These are phyloP conservation scores for Starmera stellimalicola DNA, from an alignment of 1,139 yeast species.

Conservation along the genomic window DNA sequence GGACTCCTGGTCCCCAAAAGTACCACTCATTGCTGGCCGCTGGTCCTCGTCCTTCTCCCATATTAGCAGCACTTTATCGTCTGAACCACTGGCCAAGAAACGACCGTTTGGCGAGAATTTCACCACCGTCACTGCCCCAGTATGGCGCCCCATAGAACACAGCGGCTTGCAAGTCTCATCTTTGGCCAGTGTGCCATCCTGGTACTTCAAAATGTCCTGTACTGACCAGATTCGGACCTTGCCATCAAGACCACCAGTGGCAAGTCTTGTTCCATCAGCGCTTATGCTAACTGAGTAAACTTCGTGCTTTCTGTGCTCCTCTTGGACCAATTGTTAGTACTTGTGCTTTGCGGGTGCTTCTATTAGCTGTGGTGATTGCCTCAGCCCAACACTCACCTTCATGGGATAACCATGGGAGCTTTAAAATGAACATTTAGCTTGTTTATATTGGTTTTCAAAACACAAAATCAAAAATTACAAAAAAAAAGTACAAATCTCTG, in stretches of 20 bases:
- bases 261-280: conserved; percentile 74
- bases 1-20: conserved; percentile 45
- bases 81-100: conserved; percentile 89
- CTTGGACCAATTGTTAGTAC: conserved; percentile 21
- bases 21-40: conserved; percentile 13
- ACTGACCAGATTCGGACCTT: conserved; percentile 88
- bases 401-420: conserved; percentile 81
- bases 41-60: conserved; percentile 85
- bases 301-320: conserved; percentile 73
- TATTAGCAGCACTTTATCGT: conserved; percentile 80
- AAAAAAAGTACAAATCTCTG: not conserved
- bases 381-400: conserved; percentile 29
- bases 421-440: conserved; percentile 54
- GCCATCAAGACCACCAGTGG: conserved; percentile 95
- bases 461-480: conserved; percentile 1
- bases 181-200: conserved; percentile 11
- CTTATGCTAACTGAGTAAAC: conserved; percentile 78
- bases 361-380: too few relatives aligned
- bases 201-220: conserved; percentile 36
- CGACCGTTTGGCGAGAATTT: conserved; percentile 88
- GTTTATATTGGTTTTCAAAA: not conserved
- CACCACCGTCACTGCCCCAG: conserved; percentile 91
- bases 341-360: not conserved
- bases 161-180: conserved; percentile 45
- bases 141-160: conserved; percentile 76